Base-by-base conservation (phyloP, 257 asterid species). In the Solanum lycopersicoides region DNA sequence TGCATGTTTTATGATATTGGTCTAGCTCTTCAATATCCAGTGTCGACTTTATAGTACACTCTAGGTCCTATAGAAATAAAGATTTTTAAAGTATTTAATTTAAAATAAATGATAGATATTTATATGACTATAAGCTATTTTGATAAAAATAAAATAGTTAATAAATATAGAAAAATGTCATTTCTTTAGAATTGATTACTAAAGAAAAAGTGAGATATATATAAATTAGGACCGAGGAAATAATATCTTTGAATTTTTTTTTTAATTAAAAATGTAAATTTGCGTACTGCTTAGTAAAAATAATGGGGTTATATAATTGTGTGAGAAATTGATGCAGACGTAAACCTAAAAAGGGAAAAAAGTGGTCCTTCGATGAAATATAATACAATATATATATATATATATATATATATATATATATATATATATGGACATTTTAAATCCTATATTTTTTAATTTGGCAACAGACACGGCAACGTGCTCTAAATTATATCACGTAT, bases 111-210 rank as follows among this genome's bases (percentile, higher is more conserved):
- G 10, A 16, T 15, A 50, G 1, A 50, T 15, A 1, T 7, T 50
- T 15, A 18, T 50, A 20, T 50, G 21, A 50, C 3, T 16, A 53
- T 53, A 53, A 16, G 3, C 16, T 1, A 16, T 6, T 53, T 53
- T 1, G 7, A 16, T 53, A 53, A 53, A 9, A 53, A 53, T 53
- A 53, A 53, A 53, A 53, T 16, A 5, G 2, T 6, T 37, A 37
- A 6, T 37, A 37, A 37, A 1, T 37, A 37, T 37, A 37, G 0
- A 5, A 35, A 37, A 6, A 16, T 16, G 0, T 16, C 0, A 9
- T 53, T 16, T 16, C 18, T 53, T 53, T 16, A 1, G 9, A 53
- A 16, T 16, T 53, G 9, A 53, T 16, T 6, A 53, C 39, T 37
- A 53, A 53, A 53, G 7, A 1, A 3, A 53, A 53, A 16, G 23